These are phyloP conservation scores for Solanum virginianum DNA, from an alignment of 257 asterid species.

Conservation along the genomic window DNA sequence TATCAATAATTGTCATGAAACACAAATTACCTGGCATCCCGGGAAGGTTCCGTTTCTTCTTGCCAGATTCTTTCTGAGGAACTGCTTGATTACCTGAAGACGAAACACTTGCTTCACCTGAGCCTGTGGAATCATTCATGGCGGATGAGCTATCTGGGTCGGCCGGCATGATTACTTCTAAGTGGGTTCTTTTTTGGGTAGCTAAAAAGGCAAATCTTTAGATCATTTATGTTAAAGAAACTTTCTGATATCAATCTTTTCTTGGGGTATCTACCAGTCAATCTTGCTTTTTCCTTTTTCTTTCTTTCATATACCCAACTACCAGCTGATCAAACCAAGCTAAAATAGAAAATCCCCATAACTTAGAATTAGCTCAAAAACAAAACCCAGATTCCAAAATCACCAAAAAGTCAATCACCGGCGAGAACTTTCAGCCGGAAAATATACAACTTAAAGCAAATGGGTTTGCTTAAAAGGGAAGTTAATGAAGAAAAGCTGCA, in stretches of 20 bases:
- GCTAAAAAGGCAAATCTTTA: not conserved
- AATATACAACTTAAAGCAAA: slow-evolving; percentile 2
- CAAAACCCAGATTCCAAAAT: not conserved
- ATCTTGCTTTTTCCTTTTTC: not conserved
- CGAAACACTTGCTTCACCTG: slow-evolving; percentile 31
- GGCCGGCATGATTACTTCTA: not conserved
- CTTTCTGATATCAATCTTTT: not conserved
- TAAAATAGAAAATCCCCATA: not conserved
- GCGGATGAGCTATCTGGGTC: slow-evolving; percentile 8
- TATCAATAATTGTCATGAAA: not conserved
- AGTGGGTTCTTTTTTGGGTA: not conserved
- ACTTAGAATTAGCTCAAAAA: not conserved
- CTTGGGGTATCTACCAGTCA: slow-evolving; percentile 4
- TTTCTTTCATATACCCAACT: slow-evolving; percentile 3
- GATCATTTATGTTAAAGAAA: not conserved
- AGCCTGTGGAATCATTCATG: slow-evolving; percentile 38
- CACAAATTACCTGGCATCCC: slow-evolving; percentile 79
- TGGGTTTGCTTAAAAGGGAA: not conserved
- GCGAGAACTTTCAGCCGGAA: not conserved
- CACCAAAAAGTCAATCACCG: slow-evolving; percentile 1
- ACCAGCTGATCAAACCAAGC: slow-evolving; percentile 2
- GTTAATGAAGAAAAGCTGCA: not conserved
- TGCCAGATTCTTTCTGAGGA: slow-evolving; percentile 28
- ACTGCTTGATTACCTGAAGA: slow-evolving; percentile 25
- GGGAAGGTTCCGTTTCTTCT: slow-evolving; percentile 79